Percentiles rank a stretch among this genome's conserved stretches.
Conservation (phyloP, 805 yeast genomes). For the Dipodascopsis uninucleata region DNA sequence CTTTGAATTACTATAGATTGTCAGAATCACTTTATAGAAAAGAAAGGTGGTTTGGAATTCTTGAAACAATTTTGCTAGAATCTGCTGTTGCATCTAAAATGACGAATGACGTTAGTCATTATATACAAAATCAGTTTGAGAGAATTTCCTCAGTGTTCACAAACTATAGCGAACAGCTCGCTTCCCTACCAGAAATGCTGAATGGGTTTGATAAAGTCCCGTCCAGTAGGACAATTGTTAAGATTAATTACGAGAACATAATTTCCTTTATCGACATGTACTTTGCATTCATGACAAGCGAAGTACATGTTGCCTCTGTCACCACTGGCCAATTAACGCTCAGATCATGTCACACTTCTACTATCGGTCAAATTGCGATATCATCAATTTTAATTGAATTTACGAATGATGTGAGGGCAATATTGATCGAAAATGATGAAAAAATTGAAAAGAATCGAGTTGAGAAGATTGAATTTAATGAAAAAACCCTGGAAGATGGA, state of each 20-base stretch:
- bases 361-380: slow-evolving; percentile 7
- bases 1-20: slow-evolving; percentile 43
- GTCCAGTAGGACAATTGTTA: no score
- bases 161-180: no score
- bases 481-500: not conserved
- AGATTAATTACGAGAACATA: slow-evolving; percentile 8
- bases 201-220: no score
- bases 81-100: slow-evolving; percentile 39
- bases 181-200: no score
- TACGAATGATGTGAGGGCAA: slow-evolving; percentile 13
- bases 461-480: slow-evolving; percentile 1
- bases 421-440: slow-evolving; percentile 11
- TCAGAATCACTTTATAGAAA: slow-evolving; percentile 40
- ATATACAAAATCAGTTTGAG: slow-evolving; percentile 20
- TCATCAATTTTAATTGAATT: slow-evolving; percentile 11
- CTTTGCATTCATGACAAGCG: slow-evolving; percentile 15
- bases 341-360: slow-evolving; percentile 10
- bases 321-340: slow-evolving; percentile 15
- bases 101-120: slow-evolving; percentile 9
- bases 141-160: no score
- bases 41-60: slow-evolving; percentile 44
- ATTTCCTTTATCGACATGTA: slow-evolving; percentile 11
- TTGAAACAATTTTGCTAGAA: slow-evolving; percentile 37
- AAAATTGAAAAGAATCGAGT: not conserved
- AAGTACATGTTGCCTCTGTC: slow-evolving; percentile 11